Base-by-base conservation (phyloP, 1,139 yeast genomes). In the Blastobotrys ciferrii region DNA sequence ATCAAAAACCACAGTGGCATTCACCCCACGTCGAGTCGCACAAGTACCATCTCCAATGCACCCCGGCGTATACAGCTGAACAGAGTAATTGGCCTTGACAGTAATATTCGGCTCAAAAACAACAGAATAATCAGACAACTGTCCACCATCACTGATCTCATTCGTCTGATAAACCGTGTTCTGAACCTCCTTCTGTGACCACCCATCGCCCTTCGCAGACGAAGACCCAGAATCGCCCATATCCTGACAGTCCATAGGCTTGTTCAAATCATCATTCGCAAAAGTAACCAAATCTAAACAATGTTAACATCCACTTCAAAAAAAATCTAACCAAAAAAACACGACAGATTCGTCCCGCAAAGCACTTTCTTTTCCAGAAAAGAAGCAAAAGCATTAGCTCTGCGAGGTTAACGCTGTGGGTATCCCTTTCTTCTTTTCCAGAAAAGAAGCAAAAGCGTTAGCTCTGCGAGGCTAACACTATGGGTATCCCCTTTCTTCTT, bases 41-140 rank as follows among this genome's bases (percentile, higher is more conserved):
- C 99, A 92, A 0, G 95, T 77, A 41, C 72, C 69, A 62, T 87
- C 96, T 7, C 62, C 66, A 1, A 69, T 53, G 68, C 99, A 92
- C 0, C 98, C 98, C 0, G 97, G 97, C 0, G 98, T 92, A 57
- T 78, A 81, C 50, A 91, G 60, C 47, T 81, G 71, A 31, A 92
- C 73, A 0, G 88, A 74, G 64, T 88, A 92, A 54, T 81, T 75
- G 9, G 97, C 98, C 0, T 87, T 72, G 53, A 80, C 77, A 0
- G 87, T 74, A 18, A 89, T 77, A 54, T 85, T 82, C 6, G 96
- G 92, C 53, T 75, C 74, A 61, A 84, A 82, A 1, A 76, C 71
- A 12, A 87, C 82, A 15, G 77, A 76, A 2, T 76, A 70, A 25
- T 70, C 60, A 1, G 54, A 43, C 11, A 64, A 40, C 3, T 73